Evolutionary conservation across 768 basidiomycete genomes (phyloP).

Genomic region (Postia placenta): DNA sequence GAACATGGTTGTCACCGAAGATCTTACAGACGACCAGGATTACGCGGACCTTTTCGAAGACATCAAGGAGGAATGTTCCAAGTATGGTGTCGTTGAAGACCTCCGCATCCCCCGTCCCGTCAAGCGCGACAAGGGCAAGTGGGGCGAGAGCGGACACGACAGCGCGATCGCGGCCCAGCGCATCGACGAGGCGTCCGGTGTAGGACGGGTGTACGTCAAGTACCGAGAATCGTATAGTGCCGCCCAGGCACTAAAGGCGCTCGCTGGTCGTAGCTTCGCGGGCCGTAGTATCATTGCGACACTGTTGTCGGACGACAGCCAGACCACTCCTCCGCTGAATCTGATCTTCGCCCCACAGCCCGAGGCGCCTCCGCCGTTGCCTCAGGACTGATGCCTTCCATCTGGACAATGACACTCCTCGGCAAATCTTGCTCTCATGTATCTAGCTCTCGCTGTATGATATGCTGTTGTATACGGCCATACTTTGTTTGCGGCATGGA

Average conservation of each 20-base stretch:
- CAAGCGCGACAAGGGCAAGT: slow-evolving; percentile 80
- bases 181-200: slow-evolving; percentile 84
- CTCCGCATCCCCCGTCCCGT: slow-evolving; percentile 84
- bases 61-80: slow-evolving; percentile 83
- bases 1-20: slow-evolving; percentile 97
- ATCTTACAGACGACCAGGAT: slow-evolving; percentile 84
- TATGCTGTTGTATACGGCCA: too few relatives aligned
- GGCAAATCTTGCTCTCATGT: too few relatives aligned
- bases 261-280: slow-evolving; percentile 87
- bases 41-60: slow-evolving; percentile 94
- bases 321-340: slow-evolving; percentile 76
- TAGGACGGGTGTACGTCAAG: slow-evolving; percentile 94
- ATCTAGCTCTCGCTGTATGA: too few relatives aligned
- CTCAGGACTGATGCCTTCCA: slow-evolving; percentile 30
- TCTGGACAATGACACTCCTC: too few relatives aligned
- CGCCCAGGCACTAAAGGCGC: slow-evolving; percentile 66
- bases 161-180: slow-evolving; percentile 61
- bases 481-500: too few relatives aligned
- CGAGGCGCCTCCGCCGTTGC: slow-evolving; percentile 74
- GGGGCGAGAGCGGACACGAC: slow-evolving; percentile 61
- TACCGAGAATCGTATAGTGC: slow-evolving; percentile 61
- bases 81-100: slow-evolving; percentile 78
- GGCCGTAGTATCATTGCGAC: slow-evolving; percentile 87
- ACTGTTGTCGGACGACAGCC: slow-evolving; percentile 74
- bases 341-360: slow-evolving; percentile 83